A percentile compares a stretch with the other conserved stretches of the same genome.
Conservation (phyloP, 805 yeast species). For the Scheffersomyces stipitis region DNA sequence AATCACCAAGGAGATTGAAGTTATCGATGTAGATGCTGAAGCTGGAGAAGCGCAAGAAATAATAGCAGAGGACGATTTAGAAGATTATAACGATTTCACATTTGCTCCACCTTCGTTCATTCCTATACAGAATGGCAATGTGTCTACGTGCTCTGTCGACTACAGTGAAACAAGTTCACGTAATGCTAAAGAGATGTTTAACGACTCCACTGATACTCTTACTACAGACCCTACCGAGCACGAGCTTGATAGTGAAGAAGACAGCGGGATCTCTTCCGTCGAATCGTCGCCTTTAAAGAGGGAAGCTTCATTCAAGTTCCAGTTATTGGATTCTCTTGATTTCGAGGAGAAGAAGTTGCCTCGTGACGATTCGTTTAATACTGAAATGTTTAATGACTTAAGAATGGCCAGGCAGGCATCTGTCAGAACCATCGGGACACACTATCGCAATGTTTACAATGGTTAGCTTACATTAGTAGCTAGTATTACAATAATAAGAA, state of each 20-base stretch:
- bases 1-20: background rate
- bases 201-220: slow-evolving; percentile 25
- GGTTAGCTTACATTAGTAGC: too few relatives aligned
- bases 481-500: too few relatives aligned
- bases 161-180: slow-evolving; percentile 9
- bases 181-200: slow-evolving; percentile 14
- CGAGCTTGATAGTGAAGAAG: slow-evolving; percentile 10
- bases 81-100: background rate
- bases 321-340: slow-evolving; percentile 7
- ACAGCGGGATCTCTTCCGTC: background rate
- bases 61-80: background rate
- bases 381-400: background rate
- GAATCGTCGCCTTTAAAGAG: slow-evolving; percentile 6
- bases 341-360: slow-evolving; percentile 7
- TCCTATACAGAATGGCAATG: slow-evolving; percentile 1
- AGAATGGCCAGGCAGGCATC: background rate
- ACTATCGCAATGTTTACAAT: background rate
- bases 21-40: too few relatives aligned
- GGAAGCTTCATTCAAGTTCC: slow-evolving; percentile 4
- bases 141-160: slow-evolving; percentile 12
- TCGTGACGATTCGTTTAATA: background rate
- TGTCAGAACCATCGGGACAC: background rate
- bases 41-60: too few relatives aligned
- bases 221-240: slow-evolving; percentile 32
- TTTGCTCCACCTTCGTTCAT: background rate